Evolutionary conservation across 495 filamentous ascomycete species (phyloP), one percentile per base, ranked within the genome.

Genomic region (Daldinia childiae): DNA sequence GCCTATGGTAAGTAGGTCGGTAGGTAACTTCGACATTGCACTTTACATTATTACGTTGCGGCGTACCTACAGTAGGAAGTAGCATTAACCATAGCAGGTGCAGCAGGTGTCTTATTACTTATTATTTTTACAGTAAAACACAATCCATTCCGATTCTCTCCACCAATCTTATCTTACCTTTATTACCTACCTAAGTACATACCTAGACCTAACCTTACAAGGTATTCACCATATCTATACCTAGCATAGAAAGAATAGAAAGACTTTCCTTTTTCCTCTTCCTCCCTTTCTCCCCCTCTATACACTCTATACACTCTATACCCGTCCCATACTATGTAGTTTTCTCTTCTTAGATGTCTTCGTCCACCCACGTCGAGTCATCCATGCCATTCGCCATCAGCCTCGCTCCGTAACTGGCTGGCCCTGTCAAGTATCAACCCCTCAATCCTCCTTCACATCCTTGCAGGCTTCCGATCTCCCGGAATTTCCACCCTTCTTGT

Each of bases 391-490:
- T 58, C 55, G 52, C 36, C 48, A 36, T 32, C 50, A 52, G 52
- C 58, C 38, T 62, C 26, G 62, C 51, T 58, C 45, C 58, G 61
- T 73, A 62, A 73, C 61, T 73, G 71, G 71, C 58, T 69, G 66
- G 71, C 72, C 66, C 72, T 68, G 72, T 69, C 61, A 59, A 72
- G 41, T 62, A 58, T 61, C 66, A 64, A 66, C 66, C 66, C 67
- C 58, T 71, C 68, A 69, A 69, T 70, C 71, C 65, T 68, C 69
- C 67, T 73, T 64, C 56, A 57, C 64, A 61, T 66, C 73, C 69
- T 75, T 70, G 72, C 68, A 68, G 62, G 63, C 72, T 68, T 74
- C 75, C 75, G 75, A 75, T 75, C 75, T 77, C 73, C 75, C 75
- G 75, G 73, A 72, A 77, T 72, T 77, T 30, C 57, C 70, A 73